Base-by-base conservation (phyloP, 1,139 yeast genomes). In the Sugiyamaella japonica region DNA sequence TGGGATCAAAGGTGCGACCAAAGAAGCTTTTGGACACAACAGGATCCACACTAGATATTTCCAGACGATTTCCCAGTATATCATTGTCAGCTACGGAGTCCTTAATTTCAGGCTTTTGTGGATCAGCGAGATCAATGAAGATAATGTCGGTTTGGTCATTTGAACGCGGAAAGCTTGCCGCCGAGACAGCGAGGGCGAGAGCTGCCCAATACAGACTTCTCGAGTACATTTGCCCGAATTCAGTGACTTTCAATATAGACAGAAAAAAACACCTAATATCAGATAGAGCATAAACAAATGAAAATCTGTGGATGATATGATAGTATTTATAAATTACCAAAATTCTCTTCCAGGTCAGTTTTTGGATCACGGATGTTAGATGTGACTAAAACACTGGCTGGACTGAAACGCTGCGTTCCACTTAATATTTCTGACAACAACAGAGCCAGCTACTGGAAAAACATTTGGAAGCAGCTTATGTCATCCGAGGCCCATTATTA, bases 81-180 rank as follows among this genome's bases (percentile, higher is more conserved):
- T 29, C n/a, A 9, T 29, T 9, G 34, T 12, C 34, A 29, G 8
- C 34, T 29, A 2, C 9, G 34, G 34, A 12, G n/a, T 9, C 34
- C n/a, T 29, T 29, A 9, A 29, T 9, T 12, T 29, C 34, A 12
- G 34, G 34, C 7, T 29, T 29, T 10, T 29, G 34, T 12, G 34
- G 34, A 29, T 29, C n/a, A 29, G 10, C 34, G 34, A 29, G 34
- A 29, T 29, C n/a, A 9, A 29, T 29, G 34, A 29, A 29, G 13
- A 48, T 46, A 23, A 40, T 41, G 9, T 39, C n/a, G 29, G 39
- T 38, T 17, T 38, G 40, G 38, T 40, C 52, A 25, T 28, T 20
- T 7, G 36, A 34, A 13, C 12, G 12, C 12, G 45, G 23, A 29
- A 28, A 32, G 12, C 15, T 25, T 9, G 16, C 32, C 12, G 28